Evolutionary conservation across 176 grass and related monocot species (phyloP).

Genomic region (Triticum aestivum): DNA sequence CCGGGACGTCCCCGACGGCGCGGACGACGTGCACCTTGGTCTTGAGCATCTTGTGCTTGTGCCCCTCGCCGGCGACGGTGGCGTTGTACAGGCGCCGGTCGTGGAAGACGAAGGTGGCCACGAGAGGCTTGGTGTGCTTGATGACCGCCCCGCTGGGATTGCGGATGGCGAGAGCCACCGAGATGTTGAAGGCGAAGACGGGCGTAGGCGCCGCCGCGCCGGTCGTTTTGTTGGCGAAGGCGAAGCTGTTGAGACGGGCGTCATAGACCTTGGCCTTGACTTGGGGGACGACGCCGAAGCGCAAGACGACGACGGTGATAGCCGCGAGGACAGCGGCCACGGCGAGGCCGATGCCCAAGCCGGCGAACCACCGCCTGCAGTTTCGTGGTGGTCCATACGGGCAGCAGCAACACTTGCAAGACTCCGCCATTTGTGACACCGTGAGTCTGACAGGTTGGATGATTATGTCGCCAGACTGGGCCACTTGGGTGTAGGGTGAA

Average conservation of each 20-base stretch:
- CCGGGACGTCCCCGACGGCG: background rate
- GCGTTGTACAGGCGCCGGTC: constrained; percentile 5
- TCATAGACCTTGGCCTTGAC: background rate
- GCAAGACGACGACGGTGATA: background rate
- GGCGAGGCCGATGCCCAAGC: background rate
- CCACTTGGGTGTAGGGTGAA: background rate
- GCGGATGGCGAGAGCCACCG: background rate
- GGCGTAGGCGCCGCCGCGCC: background rate
- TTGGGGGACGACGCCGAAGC: background rate
- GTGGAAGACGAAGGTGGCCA: constrained; percentile 14
- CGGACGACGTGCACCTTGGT: background rate
- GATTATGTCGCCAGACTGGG: background rate
- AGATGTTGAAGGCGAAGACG: constrained; percentile 22
- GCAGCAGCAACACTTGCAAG: background rate
- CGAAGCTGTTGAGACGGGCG: constrained; percentile 24
- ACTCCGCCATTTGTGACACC: background rate
- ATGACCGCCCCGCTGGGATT: background rate
- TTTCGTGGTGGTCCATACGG: background rate
- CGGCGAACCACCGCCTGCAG: background rate
- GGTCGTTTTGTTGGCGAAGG: background rate
- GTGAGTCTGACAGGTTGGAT: background rate
- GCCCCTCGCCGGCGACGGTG: background rate
- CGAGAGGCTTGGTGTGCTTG: constrained; percentile 8
- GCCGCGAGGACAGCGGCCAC: background rate
- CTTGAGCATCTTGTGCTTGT: background rate